Conservation (phyloP, 176 grass and related monocot species). For the Oryza glaberrima region DNA sequence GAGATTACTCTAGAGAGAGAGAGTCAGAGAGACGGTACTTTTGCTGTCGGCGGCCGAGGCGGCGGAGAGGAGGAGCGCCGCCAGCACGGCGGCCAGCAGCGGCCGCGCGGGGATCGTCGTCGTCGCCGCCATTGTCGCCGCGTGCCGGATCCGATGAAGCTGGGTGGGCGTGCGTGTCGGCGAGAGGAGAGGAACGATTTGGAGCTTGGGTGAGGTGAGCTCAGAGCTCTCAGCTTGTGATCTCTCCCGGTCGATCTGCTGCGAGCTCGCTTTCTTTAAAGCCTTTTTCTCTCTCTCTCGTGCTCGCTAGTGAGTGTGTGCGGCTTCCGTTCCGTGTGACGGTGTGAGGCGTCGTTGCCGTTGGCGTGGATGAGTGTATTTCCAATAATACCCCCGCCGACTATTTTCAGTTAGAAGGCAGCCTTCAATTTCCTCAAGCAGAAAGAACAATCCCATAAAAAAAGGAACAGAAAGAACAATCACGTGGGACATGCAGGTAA, state of each 20-base stretch:
- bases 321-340: too few species aligned
- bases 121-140: conserved; percentile 45
- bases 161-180: too few species aligned
- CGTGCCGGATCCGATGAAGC: too few species aligned
- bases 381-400: conserved; percentile 55
- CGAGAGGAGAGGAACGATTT: background rate
- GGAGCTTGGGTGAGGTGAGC: background rate
- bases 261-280: conserved; percentile 58
- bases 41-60: conserved; percentile 76
- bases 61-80: conserved; percentile 57
- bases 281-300: background rate
- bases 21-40: conserved; percentile 42
- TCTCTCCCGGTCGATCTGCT: conserved; percentile 23
- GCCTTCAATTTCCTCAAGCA: background rate
- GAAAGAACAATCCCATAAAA: background rate
- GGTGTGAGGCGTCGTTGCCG: conserved; percentile 1
- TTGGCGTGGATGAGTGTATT: conserved; percentile 9
- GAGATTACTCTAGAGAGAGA: background rate
- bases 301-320: background rate
- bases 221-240: too few species aligned
- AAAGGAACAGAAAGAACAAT: background rate
- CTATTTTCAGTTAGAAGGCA: conserved; percentile 48
- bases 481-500: background rate
- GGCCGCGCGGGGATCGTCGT: conserved; percentile 55
- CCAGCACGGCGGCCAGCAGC: conserved; percentile 55